phyloP scores from a whole-genome alignment of 2,329 filamentous ascomycete species.

The Colletotrichum agaves region DNA sequence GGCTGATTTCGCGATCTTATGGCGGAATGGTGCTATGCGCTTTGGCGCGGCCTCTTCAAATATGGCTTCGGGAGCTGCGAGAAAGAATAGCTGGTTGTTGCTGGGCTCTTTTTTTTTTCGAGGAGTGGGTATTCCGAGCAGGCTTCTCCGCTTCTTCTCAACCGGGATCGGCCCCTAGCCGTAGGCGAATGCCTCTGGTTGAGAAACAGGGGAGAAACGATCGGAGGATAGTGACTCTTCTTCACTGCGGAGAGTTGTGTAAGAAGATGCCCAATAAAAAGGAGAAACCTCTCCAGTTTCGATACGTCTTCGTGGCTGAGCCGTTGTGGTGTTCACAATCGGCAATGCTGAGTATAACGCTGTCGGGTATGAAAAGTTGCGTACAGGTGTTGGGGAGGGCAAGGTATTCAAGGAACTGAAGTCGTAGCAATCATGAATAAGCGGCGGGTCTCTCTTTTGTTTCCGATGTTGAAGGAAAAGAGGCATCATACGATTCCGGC shows the following conservation, averaged over 20 bases:
- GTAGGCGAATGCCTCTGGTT: constrained; percentile 32
- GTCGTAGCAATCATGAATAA: not conserved
- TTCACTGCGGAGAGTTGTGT: constrained; percentile 13
- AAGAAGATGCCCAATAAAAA: constrained; percentile 35
- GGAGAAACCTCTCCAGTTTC: constrained; percentile 1
- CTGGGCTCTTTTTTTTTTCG: not conserved
- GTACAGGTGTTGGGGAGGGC: constrained; percentile 10
- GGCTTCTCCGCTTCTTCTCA: constrained; percentile 29
- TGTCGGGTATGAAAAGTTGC: constrained; percentile 42
- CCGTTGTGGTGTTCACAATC: not conserved
- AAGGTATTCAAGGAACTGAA: not conserved
- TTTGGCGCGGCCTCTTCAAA: not conserved
- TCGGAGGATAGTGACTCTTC: not conserved
- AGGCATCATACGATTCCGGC: constrained; percentile 14
- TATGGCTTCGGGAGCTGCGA: not conserved
- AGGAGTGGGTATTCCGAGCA: constrained; percentile 11
- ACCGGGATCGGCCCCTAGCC: constrained; percentile 24
- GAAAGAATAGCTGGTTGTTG: not conserved
- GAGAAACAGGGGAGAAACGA: not conserved
- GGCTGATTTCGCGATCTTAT: constrained; percentile 19
- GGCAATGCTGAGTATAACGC: constrained; percentile 8
- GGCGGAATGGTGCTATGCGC: not conserved
- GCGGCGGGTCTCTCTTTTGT: constrained; percentile 11
- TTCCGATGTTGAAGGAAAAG: constrained; percentile 25
- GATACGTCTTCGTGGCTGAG: not conserved